Evolutionary conservation across 2,329 filamentous ascomycete species (phyloP).

Genomic region (Bipolaris bicolor): DNA sequence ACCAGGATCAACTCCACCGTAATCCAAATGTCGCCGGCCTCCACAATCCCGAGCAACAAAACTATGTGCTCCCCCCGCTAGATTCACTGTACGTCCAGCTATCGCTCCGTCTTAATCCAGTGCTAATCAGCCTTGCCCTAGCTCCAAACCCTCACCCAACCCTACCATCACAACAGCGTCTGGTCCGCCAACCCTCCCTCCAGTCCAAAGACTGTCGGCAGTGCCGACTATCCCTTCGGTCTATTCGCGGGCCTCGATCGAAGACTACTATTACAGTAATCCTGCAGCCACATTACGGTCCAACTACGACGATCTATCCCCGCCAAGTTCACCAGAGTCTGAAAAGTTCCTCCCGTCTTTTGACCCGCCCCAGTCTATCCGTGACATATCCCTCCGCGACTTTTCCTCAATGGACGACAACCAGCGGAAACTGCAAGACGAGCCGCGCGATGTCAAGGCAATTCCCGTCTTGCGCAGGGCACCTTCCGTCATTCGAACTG

Average conservation of each 20-base stretch:
- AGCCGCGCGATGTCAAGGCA: conserved; percentile 27
- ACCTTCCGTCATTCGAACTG: conserved; percentile 28
- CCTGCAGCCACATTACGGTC: conserved; percentile 24
- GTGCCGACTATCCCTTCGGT: conserved; percentile 59
- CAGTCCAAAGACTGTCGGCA: conserved; percentile 57
- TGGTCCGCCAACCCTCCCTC: conserved; percentile 54
- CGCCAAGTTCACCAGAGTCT: conserved; percentile 49
- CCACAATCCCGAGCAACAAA: conserved; percentile 37
- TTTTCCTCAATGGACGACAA: conserved; percentile 51
- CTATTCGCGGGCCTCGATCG: conserved; percentile 64
- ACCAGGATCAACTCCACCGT: conserved; percentile 52
- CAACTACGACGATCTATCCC: conserved; percentile 45
- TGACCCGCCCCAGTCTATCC: conserved; percentile 39
- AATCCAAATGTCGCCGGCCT: conserved; percentile 40
- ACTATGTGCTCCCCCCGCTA: conserved; percentile 29
- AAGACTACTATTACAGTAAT: conserved; percentile 31
- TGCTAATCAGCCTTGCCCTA: conserved; percentile 16
- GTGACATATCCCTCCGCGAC: conserved; percentile 47
- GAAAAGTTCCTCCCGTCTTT: conserved; percentile 29
- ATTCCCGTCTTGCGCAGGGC: conserved; percentile 46
- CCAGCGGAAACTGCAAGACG: conserved; percentile 22
- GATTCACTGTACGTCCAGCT: conserved; percentile 32
- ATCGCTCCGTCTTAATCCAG: not conserved
- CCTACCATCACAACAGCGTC: conserved; percentile 34
- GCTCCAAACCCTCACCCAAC: conserved; percentile 28